These are phyloP conservation scores for Candida wancherniae DNA, from an alignment of 805 yeast genomes.

Conservation along the genomic window DNA sequence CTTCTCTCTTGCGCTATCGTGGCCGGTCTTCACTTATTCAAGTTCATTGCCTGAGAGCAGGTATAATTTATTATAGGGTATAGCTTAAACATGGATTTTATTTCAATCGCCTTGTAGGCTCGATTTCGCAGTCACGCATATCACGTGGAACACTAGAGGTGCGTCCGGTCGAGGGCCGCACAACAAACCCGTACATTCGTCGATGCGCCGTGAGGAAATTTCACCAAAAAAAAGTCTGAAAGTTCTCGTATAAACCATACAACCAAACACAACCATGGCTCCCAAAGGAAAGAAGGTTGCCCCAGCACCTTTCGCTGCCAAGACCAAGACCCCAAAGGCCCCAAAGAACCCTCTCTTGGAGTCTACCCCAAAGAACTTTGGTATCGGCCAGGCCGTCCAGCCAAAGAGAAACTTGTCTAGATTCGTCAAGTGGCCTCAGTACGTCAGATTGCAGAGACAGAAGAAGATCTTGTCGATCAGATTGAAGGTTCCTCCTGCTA, in stretches of 20 bases:
- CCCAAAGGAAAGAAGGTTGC: constrained; percentile 76
- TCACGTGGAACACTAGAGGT: constrained; percentile 3
- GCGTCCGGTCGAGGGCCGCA: not conserved
- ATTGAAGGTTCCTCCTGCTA: constrained; percentile 98
- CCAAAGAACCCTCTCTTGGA: constrained; percentile 46
- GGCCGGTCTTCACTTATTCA: too few relatives aligned
- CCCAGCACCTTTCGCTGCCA: constrained; percentile 93
- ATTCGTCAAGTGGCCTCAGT: constrained; percentile 99
- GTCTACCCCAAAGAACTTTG: constrained; percentile 87
- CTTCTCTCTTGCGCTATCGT: not conserved
- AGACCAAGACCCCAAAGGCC: constrained; percentile 25
- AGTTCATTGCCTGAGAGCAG: too few relatives aligned
- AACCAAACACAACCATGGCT: constrained; percentile 27
- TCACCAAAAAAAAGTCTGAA: constrained; percentile 6
- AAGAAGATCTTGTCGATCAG: constrained; percentile 92
- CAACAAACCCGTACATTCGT: constrained; percentile 1
- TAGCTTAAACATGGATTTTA: not conserved
- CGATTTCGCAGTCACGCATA: constrained; percentile 6
- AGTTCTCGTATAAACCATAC: constrained; percentile 3
- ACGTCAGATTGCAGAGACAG: constrained; percentile 98
- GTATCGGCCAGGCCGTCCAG: constrained; percentile 94
- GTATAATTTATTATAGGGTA: not conserved
- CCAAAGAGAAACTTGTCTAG: constrained; percentile 95
- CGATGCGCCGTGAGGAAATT: constrained; percentile 11
- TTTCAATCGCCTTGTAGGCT: too few relatives aligned